Base-by-base conservation (phyloP, 805 yeast species). In the Kluyveromyces wickerhamii region DNA sequence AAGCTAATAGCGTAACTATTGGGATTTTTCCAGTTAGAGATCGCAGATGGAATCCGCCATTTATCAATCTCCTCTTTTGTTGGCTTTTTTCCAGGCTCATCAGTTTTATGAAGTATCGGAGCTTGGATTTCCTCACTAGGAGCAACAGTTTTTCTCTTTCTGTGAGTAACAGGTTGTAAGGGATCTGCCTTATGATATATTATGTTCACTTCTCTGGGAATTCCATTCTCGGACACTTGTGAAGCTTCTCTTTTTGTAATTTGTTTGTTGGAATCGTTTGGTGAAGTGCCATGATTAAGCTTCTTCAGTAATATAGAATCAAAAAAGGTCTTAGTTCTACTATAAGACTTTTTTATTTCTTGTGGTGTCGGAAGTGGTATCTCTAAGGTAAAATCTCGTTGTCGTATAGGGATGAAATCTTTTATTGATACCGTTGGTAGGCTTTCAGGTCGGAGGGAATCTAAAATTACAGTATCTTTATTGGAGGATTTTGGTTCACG, bases 11-110 rank as follows among this genome's bases (percentile, higher is more conserved):
- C 77, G 52, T 77, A 85, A 1, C 97, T 96, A 46, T 83, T 81
- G 12, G 88, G 84, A 56, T 92, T 92, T 57, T 87, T 88, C 96
- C 97, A 92, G 55, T 85, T 86, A 1, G 97, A 89, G 0, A 89
- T 73, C 1, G 94, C 85, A 0, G 95, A 78, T 0, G 97, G 97
- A 20, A 92, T 86, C 31, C 71, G 69, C 96, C 96, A 89, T 41
- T 73, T 69, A 18, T 72, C 74, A 43, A 77, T 82, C 35, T 87
- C 94, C 44, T 79, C 84, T 18, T 74, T 72, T 0, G 87, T 72
- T 13, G 80, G 54, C 48, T 69, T 63, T 15, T 44, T 40, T 25
- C 45, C 35, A 5, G 75, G 67, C n/a, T 71, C 64, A 18, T 64
- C 59, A 20, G 68, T 57, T 20, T 74, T 64, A n/a, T 83, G 76